phyloP scores from a whole-genome alignment of 768 basidiomycete genomes.

The Ramaria rubella region DNA sequence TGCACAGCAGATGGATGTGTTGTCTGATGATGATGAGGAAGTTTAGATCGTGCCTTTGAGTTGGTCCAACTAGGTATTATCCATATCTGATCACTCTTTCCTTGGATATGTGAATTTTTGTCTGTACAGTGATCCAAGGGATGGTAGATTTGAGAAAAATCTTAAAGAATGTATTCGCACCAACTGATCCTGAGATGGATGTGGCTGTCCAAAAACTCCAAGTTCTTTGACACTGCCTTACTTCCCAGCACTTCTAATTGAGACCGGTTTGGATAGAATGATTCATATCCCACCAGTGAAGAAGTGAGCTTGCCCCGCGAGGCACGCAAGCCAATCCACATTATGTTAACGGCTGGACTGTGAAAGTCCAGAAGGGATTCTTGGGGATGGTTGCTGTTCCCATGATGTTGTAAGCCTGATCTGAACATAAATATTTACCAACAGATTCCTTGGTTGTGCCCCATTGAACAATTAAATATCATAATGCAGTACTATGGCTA shows the following conservation, averaged over 20 bases:
- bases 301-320: constrained; percentile 2
- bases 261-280: constrained; percentile 1
- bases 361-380: not conserved
- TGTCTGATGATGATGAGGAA: not conserved
- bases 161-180: constrained; percentile 15
- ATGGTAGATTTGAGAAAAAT: constrained; percentile 18
- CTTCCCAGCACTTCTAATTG: not conserved
- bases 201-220: not conserved
- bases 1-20: not conserved
- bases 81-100: not conserved
- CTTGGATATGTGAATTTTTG: not conserved
- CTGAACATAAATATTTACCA: no score
- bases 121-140: constrained; percentile 19
- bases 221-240: not conserved
- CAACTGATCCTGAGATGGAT: constrained; percentile 14
- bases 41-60: constrained; percentile 41
- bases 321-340: constrained; percentile 9
- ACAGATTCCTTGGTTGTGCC: no score
- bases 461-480: no score
- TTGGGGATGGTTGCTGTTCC: no score
- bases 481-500: no score
- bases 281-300: constrained; percentile 2
- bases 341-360: constrained; percentile 9
- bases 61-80: constrained; percentile 50
- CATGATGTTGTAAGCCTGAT: no score